Percentiles rank a stretch among this genome's conserved stretches.
Conservation (phyloP, 768 basidiomycete genomes). For the Udeniomyces megalosporus region DNA sequence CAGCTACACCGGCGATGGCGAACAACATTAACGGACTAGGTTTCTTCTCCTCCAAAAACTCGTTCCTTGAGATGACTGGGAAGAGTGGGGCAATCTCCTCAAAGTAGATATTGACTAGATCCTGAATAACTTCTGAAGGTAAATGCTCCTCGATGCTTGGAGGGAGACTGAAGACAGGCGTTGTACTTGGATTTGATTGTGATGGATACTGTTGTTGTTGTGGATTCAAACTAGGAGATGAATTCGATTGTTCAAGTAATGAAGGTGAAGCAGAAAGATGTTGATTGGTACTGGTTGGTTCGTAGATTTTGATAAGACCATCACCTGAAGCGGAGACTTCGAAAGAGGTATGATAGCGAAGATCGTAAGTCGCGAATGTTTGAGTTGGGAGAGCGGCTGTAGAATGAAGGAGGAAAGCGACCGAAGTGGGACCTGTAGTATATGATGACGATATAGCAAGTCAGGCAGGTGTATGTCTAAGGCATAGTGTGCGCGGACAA, state of each 20-base stretch:
- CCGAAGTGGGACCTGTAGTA: constrained; percentile 55
- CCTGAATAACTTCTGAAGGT: constrained; percentile 50
- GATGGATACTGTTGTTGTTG: not conserved
- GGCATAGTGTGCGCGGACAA: not conserved
- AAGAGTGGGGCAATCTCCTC: constrained; percentile 68
- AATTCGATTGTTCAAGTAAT: not conserved
- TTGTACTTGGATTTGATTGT: not conserved
- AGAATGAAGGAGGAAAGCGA: constrained; percentile 76
- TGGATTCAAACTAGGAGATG: not conserved
- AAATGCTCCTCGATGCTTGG: constrained; percentile 22
- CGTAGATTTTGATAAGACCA: constrained; percentile 48
- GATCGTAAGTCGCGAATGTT: constrained; percentile 72
- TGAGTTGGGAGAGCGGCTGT: constrained; percentile 70
- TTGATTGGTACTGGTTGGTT: constrained; percentile 20
- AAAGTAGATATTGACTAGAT: constrained; percentile 82
- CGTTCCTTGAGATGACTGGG: constrained; percentile 71
- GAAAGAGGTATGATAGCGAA: constrained; percentile 73
- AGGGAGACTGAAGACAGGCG: not conserved
- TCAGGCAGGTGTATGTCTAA: too few relatives aligned
- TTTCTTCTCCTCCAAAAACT: constrained; percentile 65
- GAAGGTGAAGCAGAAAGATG: not conserved
- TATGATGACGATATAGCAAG: too few relatives aligned
- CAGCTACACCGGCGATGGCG: constrained; percentile 82
- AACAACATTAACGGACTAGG: constrained; percentile 69
- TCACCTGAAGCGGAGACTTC: constrained; percentile 66